Evolutionary conservation across 2,329 filamentous ascomycete species (phyloP).

Genomic region (Ophiostoma populinum): DNA sequence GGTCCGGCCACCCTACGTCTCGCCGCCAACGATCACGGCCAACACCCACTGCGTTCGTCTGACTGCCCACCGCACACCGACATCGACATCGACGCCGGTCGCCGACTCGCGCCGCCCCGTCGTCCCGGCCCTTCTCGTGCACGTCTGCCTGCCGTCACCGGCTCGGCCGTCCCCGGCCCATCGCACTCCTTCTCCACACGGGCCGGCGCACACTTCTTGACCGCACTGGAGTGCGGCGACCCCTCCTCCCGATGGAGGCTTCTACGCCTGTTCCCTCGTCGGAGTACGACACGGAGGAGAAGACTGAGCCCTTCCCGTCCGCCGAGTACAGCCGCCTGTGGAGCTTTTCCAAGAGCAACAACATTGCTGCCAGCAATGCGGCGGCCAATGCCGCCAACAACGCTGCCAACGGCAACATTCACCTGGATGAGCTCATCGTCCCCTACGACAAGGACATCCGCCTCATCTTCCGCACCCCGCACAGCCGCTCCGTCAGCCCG

Average conservation of each 20-base stretch:
- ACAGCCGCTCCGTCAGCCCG: conserved; percentile 36
- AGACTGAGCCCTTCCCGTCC: conserved; percentile 40
- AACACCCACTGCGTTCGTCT: too few species aligned
- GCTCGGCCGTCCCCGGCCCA: conserved; percentile 20
- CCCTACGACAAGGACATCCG: conserved; percentile 34
- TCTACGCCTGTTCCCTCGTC: conserved; percentile 8
- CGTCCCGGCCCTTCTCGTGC: too few species aligned
- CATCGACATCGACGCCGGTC: neutral
- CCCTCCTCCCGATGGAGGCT: conserved; percentile 3
- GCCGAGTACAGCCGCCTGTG: conserved; percentile 34
- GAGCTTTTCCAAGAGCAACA: conserved; percentile 9
- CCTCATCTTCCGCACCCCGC: conserved; percentile 37
- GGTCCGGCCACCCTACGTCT: too few species aligned
- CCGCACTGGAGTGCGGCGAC: too few species aligned
- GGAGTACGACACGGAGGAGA: conserved; percentile 26
- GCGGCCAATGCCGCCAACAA: neutral
- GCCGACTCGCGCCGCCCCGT: neutral
- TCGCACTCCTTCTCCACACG: conserved; percentile 20
- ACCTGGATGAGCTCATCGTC: conserved; percentile 31
- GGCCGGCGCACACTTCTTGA: too few species aligned
- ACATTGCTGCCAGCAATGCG: conserved; percentile 24
- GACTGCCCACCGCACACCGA: too few species aligned
- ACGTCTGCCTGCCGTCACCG: too few species aligned
- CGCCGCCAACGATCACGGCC: too few species aligned
- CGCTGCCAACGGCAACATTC: conserved; percentile 21